These are phyloP conservation scores for Parsonsia alboflavescens DNA, from an alignment of 257 asterid species.

Conservation along the genomic window DNA sequence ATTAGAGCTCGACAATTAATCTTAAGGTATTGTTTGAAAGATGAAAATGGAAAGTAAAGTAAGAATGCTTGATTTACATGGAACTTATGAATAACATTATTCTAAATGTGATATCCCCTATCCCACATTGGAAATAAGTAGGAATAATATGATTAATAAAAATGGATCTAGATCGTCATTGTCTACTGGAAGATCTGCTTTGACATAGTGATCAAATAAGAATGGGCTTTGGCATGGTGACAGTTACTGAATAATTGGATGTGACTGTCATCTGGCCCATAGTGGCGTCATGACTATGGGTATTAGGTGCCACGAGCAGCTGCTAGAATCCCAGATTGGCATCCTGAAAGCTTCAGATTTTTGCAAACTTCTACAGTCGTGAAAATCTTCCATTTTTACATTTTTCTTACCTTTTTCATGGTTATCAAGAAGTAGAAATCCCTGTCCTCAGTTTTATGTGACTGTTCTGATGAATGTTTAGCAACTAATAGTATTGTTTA, in stretches of 20 bases:
- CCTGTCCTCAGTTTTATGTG: no score
- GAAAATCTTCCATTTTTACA: not conserved
- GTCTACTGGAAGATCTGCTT: no score
- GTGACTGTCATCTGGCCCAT: no score
- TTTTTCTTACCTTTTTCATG: not conserved
- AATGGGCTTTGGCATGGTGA: no score
- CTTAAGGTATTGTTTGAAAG: not conserved
- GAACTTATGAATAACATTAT: not conserved
- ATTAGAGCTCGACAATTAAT: not conserved
- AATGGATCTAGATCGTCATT: no score
- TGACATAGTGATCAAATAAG: no score
- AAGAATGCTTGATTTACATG: not conserved
- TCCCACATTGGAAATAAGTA: no score
- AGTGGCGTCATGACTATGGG: no score
- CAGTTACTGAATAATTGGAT: no score
- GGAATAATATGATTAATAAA: no score
- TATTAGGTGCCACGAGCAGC: no score
- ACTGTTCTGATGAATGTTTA: not conserved
- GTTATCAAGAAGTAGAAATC: not conserved
- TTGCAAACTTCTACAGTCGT: not conserved
- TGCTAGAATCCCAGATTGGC: not conserved
- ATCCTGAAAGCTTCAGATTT: not conserved
- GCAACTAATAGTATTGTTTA: not conserved
- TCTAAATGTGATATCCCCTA: not conserved
- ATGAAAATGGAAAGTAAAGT: not conserved